phyloP scores from a whole-genome alignment of 2,329 filamentous ascomycete species.

The Penicillium sumatraense region DNA sequence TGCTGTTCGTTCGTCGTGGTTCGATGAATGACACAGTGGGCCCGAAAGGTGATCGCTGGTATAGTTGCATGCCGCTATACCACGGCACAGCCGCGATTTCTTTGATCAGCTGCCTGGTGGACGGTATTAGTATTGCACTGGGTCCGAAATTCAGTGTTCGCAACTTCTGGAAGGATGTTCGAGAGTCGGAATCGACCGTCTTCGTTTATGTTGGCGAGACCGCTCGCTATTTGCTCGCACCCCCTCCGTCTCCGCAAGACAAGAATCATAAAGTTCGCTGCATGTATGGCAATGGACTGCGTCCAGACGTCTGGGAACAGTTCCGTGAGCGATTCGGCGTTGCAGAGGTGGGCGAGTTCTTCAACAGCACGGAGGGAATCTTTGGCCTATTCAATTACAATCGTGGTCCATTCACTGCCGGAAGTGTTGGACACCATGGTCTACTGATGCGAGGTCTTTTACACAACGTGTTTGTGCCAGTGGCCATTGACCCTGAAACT shows the following conservation, averaged over 20 bases:
- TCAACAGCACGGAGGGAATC: constrained; percentile 76
- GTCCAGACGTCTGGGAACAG: constrained; percentile 54
- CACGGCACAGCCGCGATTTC: constrained; percentile 73
- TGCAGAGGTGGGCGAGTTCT: constrained; percentile 70
- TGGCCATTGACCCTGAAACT: constrained; percentile 69
- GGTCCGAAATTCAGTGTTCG: constrained; percentile 65
- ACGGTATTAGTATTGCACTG: constrained; percentile 50
- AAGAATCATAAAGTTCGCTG: constrained; percentile 50
- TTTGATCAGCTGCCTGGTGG: constrained; percentile 60
- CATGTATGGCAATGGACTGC: constrained; percentile 55
- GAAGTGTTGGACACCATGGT: constrained; percentile 74
- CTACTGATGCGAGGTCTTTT: constrained; percentile 59
- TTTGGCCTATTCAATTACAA: constrained; percentile 65
- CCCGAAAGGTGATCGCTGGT: constrained; percentile 63
- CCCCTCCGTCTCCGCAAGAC: constrained; percentile 57
- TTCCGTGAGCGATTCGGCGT: constrained; percentile 60
- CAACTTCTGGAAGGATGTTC: constrained; percentile 73
- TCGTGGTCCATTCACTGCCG: constrained; percentile 65
- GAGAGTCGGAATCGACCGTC: constrained; percentile 68
- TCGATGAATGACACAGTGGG: constrained; percentile 33
- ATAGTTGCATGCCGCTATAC: constrained; percentile 77
- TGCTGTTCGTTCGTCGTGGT: constrained; percentile 41
- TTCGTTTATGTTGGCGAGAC: constrained; percentile 82
- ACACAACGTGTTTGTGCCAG: constrained; percentile 65
- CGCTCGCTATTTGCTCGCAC: constrained; percentile 72